Percentiles rank a stretch among this genome's conserved stretches.
phyloP scores from a whole-genome alignment of 257 asterid species.

The Petunia axillaris region DNA sequence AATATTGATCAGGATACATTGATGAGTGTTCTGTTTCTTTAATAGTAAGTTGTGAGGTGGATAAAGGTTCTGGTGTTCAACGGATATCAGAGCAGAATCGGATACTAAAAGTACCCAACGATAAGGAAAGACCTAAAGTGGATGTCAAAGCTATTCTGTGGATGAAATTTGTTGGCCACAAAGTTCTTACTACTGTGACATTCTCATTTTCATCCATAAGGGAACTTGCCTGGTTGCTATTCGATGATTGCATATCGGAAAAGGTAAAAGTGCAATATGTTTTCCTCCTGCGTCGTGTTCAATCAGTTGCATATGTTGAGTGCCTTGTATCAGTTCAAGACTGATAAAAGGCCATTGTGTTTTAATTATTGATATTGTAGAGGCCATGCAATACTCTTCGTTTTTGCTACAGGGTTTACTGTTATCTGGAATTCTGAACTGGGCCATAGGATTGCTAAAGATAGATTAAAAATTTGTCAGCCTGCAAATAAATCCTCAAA shows the following conservation, averaged over 20 bases:
- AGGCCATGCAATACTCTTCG: constrained; percentile 14
- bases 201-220: constrained; percentile 25
- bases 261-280: constrained; percentile 21
- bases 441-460: constrained; percentile 17
- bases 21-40: constrained; percentile 8
- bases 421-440: constrained; percentile 3
- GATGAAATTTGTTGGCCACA: constrained; percentile 26
- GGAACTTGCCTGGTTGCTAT: constrained; percentile 24
- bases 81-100: constrained; percentile 27
- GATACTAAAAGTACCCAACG: constrained; percentile 21
- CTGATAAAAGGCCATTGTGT: constrained; percentile 11
- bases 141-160: not conserved
- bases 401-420: constrained; percentile 11
- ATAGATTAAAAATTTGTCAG: constrained; percentile 4
- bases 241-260: constrained; percentile 21
- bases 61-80: constrained; percentile 13
- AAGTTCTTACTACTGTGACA: constrained; percentile 6
- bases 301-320: constrained; percentile 11
- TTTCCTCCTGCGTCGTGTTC: not conserved
- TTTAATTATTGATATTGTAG: constrained; percentile 14
- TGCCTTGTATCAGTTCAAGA: constrained; percentile 5
- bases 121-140: not conserved
- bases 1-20: constrained; percentile 17
- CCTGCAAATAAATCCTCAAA: constrained; percentile 15
- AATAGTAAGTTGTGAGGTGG: constrained; percentile 18